Conservation (phyloP, 202 grass and related monocot species). For the Hordeum pubiflorum region DNA sequence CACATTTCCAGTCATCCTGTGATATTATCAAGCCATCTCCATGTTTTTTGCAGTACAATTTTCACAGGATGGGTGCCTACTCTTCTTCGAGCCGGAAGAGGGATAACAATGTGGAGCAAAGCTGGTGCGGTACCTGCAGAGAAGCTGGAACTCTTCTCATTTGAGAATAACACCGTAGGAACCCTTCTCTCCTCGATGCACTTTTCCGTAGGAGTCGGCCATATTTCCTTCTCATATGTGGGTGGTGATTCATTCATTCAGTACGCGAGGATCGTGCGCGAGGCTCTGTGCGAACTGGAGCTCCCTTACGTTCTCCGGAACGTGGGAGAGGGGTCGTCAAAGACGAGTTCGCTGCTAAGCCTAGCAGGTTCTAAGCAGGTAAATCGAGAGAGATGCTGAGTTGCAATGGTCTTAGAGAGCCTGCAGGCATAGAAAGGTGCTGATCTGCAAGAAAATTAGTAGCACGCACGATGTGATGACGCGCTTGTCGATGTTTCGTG, state of each 20-base stretch:
- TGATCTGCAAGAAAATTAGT: neutral
- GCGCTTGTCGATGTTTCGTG: neutral
- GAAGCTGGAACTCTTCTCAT: slow-evolving; percentile 80
- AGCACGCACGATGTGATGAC: neutral
- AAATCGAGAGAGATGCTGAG: neutral
- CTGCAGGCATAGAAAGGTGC: neutral
- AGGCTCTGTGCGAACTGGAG: slow-evolving; percentile 90
- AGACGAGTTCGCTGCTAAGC: slow-evolving; percentile 49
- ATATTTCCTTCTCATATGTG: neutral
- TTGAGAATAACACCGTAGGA: slow-evolving; percentile 77
- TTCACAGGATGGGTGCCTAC: slow-evolving; percentile 92
- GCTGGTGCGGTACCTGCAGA: slow-evolving; percentile 47
- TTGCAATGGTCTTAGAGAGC: neutral
- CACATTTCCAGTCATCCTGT: neutral
- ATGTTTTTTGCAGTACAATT: slow-evolving; percentile 51
- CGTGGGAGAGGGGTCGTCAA: slow-evolving; percentile 63
- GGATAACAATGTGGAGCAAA: slow-evolving; percentile 80
- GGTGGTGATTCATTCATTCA: slow-evolving; percentile 7
- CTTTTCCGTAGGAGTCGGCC: neutral
- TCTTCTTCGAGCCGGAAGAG: slow-evolving; percentile 77
- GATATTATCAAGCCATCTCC: neutral
- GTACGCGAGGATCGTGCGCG: slow-evolving; percentile 79
- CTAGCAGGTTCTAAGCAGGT: slow-evolving; percentile 61
- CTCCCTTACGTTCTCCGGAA: slow-evolving; percentile 87
- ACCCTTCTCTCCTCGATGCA: neutral